These are phyloP conservation scores for Umbilicus rupestris DNA, from an alignment of 164 flowering plant species.

Conservation along the genomic window DNA sequence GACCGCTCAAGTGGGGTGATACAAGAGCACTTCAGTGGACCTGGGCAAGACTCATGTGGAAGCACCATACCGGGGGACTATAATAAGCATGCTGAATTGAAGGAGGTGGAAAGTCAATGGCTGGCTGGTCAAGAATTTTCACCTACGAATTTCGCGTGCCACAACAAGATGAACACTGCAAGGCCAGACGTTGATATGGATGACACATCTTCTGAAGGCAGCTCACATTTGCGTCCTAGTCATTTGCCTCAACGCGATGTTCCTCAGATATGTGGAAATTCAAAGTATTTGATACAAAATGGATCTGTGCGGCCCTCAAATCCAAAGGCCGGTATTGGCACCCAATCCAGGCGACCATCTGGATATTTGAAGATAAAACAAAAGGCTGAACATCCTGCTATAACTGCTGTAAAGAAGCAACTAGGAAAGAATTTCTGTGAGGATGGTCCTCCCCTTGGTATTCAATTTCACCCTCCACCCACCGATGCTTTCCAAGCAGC, in stretches of 20 bases:
- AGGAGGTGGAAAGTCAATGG: conserved; percentile 76
- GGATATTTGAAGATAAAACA: conserved; percentile 72
- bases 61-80: conserved; percentile 75
- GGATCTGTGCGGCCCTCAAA: conserved; percentile 16
- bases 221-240: conserved; percentile 45
- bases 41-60: conserved; percentile 85
- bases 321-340: conserved; percentile 16
- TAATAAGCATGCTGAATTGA: conserved; percentile 34
- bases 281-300: conserved; percentile 25
- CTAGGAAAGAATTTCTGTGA: conserved; percentile 58
- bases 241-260: conserved; percentile 21
- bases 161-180: conserved; percentile 16
- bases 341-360: conserved; percentile 41
- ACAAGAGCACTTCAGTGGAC: conserved; percentile 78
- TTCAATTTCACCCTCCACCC: conserved; percentile 77
- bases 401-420: conserved; percentile 74
- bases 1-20: conserved; percentile 70
- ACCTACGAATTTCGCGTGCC: conserved; percentile 24
- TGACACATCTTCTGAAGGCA: conserved; percentile 72
- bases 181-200: conserved; percentile 17
- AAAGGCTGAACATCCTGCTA: conserved; percentile 63
- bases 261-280: conserved; percentile 23
- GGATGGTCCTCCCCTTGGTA: conserved; percentile 83
- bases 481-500: conserved; percentile 75
- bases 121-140: conserved; percentile 27